A percentile compares a stretch with the other conserved stretches of the same genome.
These are phyloP conservation scores for Suillus variegatus DNA, from an alignment of 768 basidiomycete species.

Conservation along the genomic window DNA sequence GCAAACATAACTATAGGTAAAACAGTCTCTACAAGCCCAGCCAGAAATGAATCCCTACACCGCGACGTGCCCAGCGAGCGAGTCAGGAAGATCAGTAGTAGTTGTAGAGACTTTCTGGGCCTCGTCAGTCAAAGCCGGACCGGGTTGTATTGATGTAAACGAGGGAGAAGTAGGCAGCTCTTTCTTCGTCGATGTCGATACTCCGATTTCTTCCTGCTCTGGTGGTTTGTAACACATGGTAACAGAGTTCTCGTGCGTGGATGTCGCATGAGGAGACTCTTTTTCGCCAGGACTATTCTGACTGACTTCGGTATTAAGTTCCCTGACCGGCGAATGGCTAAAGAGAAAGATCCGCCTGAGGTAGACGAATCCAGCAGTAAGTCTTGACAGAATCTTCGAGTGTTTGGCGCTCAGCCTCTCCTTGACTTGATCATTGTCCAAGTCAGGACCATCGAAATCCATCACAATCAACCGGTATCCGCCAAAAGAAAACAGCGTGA, in stretches of 20 bases:
- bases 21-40: too few relatives aligned
- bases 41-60: too few relatives aligned
- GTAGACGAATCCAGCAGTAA: conserved; percentile 16
- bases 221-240: neutral
- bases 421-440: conserved; percentile 56
- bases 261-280: neutral
- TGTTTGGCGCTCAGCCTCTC: conserved; percentile 44
- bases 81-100: neutral
- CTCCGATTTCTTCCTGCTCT: neutral
- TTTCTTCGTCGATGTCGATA: neutral
- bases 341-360: conserved; percentile 1
- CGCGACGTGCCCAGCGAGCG: neutral
- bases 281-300: neutral
- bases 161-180: neutral
- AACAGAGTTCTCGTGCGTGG: neutral
- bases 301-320: neutral
- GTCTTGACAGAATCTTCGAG: conserved; percentile 8
- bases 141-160: neutral
- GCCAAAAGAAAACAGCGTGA: conserved; percentile 68
- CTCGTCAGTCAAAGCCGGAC: neutral
- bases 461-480: conserved; percentile 53
- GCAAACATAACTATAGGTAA: too few relatives aligned
- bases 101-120: neutral
- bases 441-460: conserved; percentile 68
- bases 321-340: neutral